These are phyloP conservation scores for Suhomyces ambrosiae DNA, from an alignment of 1,139 yeast genomes.

Conservation along the genomic window DNA sequence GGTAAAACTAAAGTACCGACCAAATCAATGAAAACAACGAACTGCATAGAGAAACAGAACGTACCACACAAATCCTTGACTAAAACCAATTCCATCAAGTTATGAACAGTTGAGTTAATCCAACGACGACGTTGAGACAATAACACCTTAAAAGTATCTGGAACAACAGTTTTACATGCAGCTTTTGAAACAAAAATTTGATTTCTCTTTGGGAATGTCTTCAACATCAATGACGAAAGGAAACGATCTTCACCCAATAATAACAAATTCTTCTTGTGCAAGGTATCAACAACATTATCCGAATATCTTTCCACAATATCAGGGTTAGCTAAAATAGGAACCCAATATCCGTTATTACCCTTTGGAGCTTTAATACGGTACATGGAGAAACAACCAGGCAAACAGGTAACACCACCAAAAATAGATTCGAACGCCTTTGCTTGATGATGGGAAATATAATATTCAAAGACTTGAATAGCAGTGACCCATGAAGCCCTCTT, in stretches of 20 bases:
- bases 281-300: conserved; percentile 83
- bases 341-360: conserved; percentile 91
- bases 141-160: conserved; percentile 76
- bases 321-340: conserved; percentile 92
- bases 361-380: conserved; percentile 93
- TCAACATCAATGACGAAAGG: conserved; percentile 84
- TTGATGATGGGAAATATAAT: conserved; percentile 94
- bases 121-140: conserved; percentile 97
- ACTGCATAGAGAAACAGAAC: conserved; percentile 96
- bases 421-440: conserved; percentile 95
- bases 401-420: conserved; percentile 95
- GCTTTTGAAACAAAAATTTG: conserved; percentile 95
- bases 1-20: conserved; percentile 92
- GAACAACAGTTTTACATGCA: conserved; percentile 92
- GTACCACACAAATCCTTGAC: conserved; percentile 95
- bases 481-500: conserved; percentile 90
- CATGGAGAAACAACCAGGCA: conserved; percentile 97
- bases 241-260: conserved; percentile 93
- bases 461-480: conserved; percentile 93
- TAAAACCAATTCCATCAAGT: conserved; percentile 84
- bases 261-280: conserved; percentile 86
- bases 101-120: conserved; percentile 97
- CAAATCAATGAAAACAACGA: conserved; percentile 83
- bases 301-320: conserved; percentile 95
- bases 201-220: conserved; percentile 89